Evolutionary conservation across 2,329 filamentous ascomycete species (phyloP), one percentile per base, ranked within the genome.

Genomic region (Xylaria sp.): DNA sequence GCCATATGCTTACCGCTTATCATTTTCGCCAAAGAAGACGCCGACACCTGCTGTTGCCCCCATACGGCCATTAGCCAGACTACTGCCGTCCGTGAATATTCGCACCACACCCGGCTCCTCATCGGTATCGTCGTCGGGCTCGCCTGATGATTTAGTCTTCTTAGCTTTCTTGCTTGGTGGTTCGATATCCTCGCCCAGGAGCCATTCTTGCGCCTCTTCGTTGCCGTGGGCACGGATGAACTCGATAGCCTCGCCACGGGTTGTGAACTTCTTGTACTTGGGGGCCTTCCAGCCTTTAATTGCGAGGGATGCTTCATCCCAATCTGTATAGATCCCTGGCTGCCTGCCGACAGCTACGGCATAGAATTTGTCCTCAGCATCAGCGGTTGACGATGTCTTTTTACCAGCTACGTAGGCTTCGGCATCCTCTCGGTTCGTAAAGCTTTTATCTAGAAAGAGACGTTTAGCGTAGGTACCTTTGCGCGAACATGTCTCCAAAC

Each of bases 371-470:
- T 82, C 76, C 54, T 84, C 81, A 48, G 82, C 78, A 24, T 81
- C 75, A 21, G 80, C 75, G 17, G 80, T 76, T 14, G 76, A 73
- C 2, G 77, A 78, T 7, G 79, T 79, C 65, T 86, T 85, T 72
- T 85, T 86, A 55, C 92, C 92, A 0, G 86, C 88, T 30, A 93
- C 84, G 77, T 93, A 98, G 1, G 88, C 89, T 75, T 92, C 87
- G n/a, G 95, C 95, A 68, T 97, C 93, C 70, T 90, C 86, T 67
- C 86, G 83, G 0, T 86, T 89, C 9, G 85, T 81, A 77, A 97
- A 98, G 1, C 92, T 93, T 82, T 96, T 95, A 83, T 92, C 93
- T 96, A 69, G 30, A 24, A 48, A 61, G 30, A 67, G 30, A 71
- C 69, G 55, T 34, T 67, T 59, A 66, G 61, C 39, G 32, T 11